Evolutionary conservation across 164 flowering plant species (phyloP).

Genomic region (Vitis cinerea): DNA sequence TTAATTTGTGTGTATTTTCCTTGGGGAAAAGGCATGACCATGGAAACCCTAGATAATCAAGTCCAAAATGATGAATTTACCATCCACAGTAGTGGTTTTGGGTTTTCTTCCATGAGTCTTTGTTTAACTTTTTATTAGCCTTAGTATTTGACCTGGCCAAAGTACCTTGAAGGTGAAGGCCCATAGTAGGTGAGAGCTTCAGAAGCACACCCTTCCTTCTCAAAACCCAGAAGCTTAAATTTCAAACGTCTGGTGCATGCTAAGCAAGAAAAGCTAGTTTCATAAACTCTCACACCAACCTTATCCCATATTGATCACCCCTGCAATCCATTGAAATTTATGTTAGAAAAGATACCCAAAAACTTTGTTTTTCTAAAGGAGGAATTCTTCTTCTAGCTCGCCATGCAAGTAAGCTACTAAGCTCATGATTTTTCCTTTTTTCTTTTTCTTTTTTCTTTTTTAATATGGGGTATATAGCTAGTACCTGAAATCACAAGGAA

Average conservation of each 20-base stretch:
- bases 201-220: constrained; percentile 32
- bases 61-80: no score
- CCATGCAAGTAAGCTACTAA: constrained; percentile 24
- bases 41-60: no score
- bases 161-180: constrained; percentile 36
- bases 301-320: not conserved
- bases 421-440: no score
- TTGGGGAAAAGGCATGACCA: no score
- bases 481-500: no score
- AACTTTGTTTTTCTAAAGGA: not conserved
- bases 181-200: constrained; percentile 59
- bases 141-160: not conserved
- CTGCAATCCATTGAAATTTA: not conserved
- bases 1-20: no score
- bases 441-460: no score
- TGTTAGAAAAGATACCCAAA: not conserved
- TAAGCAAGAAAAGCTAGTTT: constrained; percentile 3
- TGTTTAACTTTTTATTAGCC: not conserved
- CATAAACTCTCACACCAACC: not conserved
- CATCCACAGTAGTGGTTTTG: not conserved
- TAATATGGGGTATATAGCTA: no score
- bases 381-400: not conserved
- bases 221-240: constrained; percentile 19
- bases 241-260: constrained; percentile 28
- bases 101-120: constrained; percentile 17